Base-by-base conservation (phyloP, 2,329 filamentous ascomycete genomes). In the Trichoderma aggressivum region DNA sequence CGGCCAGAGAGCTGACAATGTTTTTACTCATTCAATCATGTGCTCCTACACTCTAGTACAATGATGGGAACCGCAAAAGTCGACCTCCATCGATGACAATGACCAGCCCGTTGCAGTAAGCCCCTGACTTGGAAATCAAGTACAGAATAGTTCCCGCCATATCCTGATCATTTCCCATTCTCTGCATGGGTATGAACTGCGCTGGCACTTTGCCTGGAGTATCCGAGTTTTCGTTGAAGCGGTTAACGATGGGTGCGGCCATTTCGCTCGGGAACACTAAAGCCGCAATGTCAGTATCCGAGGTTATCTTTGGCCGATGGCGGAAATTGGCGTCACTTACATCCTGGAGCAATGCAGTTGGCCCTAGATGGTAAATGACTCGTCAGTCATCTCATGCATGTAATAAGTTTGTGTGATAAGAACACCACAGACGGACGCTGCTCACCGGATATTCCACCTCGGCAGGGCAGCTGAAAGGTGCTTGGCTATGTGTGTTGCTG, bases 401-500 rank as follows among this genome's bases (percentile, higher is more conserved):
- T 26, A 60, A 47, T 39, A 59, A 7, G 7, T 28, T 50, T 68
- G 3, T 14, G 16, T 39, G 32, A 30, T 28, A 7, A 69, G 12
- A 69, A 43, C 11, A 36, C 2, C 32, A 24, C 53, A 18, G 6
- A 32, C 1, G 69, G 62, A 73, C 70, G 73, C 66, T 32, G 72
- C 72, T 75, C 74, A 87, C 58, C 90, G 82, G 34, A 95, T 87
- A 12, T 86, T 83, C 75, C 88, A 88, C 72, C 88, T 87, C 43
- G 88, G 86, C 74, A 94, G 84, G 75, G 90, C 86, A n/a, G 88
- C 86, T 11, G 88, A 88, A 78, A 94, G 85, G 77, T 92, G 87
- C 80, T 93, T 94, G 11, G 90, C 89, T 50, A 94, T 80, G 73
- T 94, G 90, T 8, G 91, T 91, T 0, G 90, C 89, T 0, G 89